A percentile compares a stretch with the other conserved stretches of the same genome.
Conservation (phyloP, 345 rosid species). For the Boechera stricta region DNA sequence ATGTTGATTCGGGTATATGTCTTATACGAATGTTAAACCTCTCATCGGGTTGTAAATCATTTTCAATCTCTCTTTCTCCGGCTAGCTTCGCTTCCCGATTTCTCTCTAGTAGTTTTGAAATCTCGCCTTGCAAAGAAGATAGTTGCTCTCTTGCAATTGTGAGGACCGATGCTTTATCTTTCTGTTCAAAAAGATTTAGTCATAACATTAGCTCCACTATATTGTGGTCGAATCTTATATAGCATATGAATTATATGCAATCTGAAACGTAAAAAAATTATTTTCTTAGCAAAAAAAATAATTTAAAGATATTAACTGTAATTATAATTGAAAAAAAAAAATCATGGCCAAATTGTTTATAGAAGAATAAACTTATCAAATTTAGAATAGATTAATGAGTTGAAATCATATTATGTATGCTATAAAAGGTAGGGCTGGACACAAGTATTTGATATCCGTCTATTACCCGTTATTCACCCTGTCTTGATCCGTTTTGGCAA, state of each 20-base stretch:
- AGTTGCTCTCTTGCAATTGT: slow-evolving; percentile 60
- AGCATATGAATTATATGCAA: neutral
- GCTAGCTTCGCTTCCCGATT: slow-evolving; percentile 54
- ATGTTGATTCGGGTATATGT: slow-evolving; percentile 52
- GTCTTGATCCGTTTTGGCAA: too few species aligned
- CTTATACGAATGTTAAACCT: slow-evolving; percentile 50
- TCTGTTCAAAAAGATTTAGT: slow-evolving; percentile 45
- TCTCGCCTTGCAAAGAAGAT: slow-evolving; percentile 54
- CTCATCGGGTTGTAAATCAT: slow-evolving; percentile 23
- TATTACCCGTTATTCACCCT: too few species aligned
- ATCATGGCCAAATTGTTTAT: neutral
- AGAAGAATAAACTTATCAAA: neutral
- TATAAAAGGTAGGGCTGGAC: too few species aligned
- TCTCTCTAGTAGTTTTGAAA: slow-evolving; percentile 55
- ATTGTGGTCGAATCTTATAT: neutral
- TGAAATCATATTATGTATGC: neutral
- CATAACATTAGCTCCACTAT: slow-evolving; percentile 2
- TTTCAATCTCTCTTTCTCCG: slow-evolving; percentile 39
- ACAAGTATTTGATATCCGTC: too few species aligned
- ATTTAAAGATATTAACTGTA: neutral
- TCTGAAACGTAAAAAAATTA: too few species aligned
- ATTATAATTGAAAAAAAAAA: neutral
- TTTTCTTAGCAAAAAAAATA: too few species aligned
- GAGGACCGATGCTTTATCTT: slow-evolving; percentile 78
- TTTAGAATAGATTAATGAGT: neutral